Conservation (phyloP, 2,329 filamentous ascomycete genomes). For the Talaromyces atroroseus region DNA sequence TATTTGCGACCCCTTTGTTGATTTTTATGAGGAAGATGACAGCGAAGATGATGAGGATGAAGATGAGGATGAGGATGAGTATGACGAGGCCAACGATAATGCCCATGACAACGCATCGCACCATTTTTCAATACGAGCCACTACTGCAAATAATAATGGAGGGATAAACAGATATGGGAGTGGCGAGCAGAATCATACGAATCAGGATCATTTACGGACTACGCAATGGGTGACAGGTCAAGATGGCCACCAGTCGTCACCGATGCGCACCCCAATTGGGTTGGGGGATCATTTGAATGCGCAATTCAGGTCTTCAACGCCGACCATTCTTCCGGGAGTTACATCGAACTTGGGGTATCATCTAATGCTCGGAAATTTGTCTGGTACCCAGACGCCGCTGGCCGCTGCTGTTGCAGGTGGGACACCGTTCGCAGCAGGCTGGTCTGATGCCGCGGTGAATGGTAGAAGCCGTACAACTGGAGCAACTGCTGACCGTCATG, state of each 20-base stretch:
- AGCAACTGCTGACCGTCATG: neutral
- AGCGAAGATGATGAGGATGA: constrained; percentile 26
- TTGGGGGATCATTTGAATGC: constrained; percentile 35
- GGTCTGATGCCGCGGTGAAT: constrained; percentile 23
- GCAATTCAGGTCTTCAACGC: constrained; percentile 41
- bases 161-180: constrained; percentile 4
- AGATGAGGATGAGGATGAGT: constrained; percentile 27
- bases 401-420: constrained; percentile 40
- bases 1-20: constrained; percentile 87
- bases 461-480: neutral
- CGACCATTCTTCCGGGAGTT: constrained; percentile 42
- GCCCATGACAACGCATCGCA: constrained; percentile 42
- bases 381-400: constrained; percentile 45
- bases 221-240: constrained; percentile 22
- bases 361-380: constrained; percentile 44
- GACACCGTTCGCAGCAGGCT: constrained; percentile 34
- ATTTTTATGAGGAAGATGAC: constrained; percentile 83
- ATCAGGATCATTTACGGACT: constrained; percentile 27
- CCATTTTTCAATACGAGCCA: constrained; percentile 26
- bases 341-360: constrained; percentile 47
- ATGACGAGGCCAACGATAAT: neutral
- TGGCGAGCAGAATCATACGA: constrained; percentile 7
- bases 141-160: constrained; percentile 16
- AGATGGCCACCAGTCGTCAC: constrained; percentile 27
- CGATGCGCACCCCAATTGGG: constrained; percentile 31